Percentiles rank a stretch among this genome's conserved stretches.
Conservation (phyloP, 1,284 basidiomycete species). For the Sanghuangporus sanghuang region DNA sequence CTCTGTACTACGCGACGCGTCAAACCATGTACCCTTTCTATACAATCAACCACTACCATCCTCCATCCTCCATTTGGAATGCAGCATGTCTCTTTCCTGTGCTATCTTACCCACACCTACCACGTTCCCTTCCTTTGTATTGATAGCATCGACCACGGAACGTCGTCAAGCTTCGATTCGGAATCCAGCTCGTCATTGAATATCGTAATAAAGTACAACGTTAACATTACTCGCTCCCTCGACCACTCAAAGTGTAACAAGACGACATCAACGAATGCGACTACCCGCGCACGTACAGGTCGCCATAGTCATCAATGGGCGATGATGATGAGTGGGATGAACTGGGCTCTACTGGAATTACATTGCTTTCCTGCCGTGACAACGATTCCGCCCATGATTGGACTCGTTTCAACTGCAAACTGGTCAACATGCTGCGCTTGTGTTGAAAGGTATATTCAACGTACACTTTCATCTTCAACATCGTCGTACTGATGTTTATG, state of each 20-base stretch:
- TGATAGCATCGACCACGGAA: no score
- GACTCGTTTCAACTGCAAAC: conserved; percentile 10
- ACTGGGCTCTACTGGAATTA: conserved; percentile 6
- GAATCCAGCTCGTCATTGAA: no score
- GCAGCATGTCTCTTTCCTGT: background rate
- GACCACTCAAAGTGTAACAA: background rate
- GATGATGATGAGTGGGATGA: conserved; percentile 11
- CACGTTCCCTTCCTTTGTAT: no score
- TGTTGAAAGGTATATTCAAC: conserved; percentile 26
- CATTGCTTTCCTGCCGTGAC: conserved; percentile 9
- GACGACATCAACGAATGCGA: background rate
- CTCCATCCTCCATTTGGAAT: background rate
- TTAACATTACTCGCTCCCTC: background rate
- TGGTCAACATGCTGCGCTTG: conserved; percentile 21
- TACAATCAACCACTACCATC: background rate
- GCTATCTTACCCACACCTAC: no score
- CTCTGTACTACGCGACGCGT: background rate
- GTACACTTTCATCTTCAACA: conserved; percentile 22
- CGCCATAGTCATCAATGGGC: background rate
- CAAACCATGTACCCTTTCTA: no score
- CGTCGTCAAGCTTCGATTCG: no score
- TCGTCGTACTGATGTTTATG: conserved; percentile 40
- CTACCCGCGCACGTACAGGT: background rate
- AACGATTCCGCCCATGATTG: conserved; percentile 19
- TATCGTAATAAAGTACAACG: background rate